Evolutionary conservation across 768 basidiomycete species (phyloP).

Genomic region (Mycena chlorophos): DNA sequence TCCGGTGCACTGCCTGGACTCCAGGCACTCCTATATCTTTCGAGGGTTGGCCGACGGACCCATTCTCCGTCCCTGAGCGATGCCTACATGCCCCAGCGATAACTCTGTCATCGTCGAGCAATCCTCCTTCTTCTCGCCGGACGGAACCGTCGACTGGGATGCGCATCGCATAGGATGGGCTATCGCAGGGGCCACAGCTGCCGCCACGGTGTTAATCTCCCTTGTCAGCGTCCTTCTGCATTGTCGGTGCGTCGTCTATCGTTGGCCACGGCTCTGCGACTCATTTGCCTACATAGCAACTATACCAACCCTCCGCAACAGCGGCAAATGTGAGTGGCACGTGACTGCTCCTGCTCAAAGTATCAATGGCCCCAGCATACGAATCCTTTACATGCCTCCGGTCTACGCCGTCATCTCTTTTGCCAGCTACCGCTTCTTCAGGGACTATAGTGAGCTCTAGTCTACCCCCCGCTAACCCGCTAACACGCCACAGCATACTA

Average conservation of each 20-base stretch:
- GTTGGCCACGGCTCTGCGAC: not conserved
- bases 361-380: slow-evolving; percentile 46
- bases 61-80: too few relatives aligned
- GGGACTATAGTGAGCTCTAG: slow-evolving; percentile 58
- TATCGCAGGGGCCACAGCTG: slow-evolving; percentile 55
- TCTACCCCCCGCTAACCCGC: not conserved
- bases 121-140: not conserved
- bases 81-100: not conserved
- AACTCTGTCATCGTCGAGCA: not conserved
- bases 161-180: slow-evolving; percentile 64
- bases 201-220: slow-evolving; percentile 62
- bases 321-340: slow-evolving; percentile 66
- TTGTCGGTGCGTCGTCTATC: slow-evolving; percentile 51
- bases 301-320: slow-evolving; percentile 74
- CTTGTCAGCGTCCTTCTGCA: slow-evolving; percentile 56
- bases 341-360: slow-evolving; percentile 1
- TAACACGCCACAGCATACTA: slow-evolving; percentile 30
- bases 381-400: slow-evolving; percentile 82
- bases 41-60: too few relatives aligned
- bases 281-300: slow-evolving; percentile 46
- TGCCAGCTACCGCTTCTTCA: slow-evolving; percentile 82
- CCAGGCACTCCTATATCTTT: too few relatives aligned
- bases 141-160: slow-evolving; percentile 46
- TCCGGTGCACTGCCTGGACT: too few relatives aligned
- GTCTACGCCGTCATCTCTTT: slow-evolving; percentile 83